Conservation (phyloP, 83 land plant genomes). For the Picea abies region DNA sequence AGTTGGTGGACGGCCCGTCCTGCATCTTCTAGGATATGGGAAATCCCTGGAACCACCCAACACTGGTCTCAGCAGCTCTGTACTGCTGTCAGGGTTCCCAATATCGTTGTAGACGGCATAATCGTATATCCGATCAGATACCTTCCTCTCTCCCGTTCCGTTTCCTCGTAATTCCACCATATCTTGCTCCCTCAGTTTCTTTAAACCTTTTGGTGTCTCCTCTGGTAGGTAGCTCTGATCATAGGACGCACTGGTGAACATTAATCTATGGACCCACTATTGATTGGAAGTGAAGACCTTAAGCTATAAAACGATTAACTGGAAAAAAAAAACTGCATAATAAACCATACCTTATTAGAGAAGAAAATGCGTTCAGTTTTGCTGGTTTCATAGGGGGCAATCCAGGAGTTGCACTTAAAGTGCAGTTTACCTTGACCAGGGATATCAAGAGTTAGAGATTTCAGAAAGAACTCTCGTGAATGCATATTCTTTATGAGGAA, state of each 20-base stretch:
- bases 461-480: too few relatives aligned
- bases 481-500: slow-evolving; percentile 22
- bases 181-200: slow-evolving; percentile 21
- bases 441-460: too few relatives aligned
- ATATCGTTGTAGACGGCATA: slow-evolving; percentile 24
- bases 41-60: slow-evolving; percentile 17
- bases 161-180: slow-evolving; percentile 14
- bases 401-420: slow-evolving; percentile 7
- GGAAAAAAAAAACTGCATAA: not conserved
- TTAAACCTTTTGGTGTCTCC: slow-evolving; percentile 17
- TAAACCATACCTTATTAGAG: not conserved
- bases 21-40: too few relatives aligned
- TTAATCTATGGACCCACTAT: too few relatives aligned
- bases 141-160: slow-evolving; percentile 25
- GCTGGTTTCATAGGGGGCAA: not conserved
- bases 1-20: too few relatives aligned
- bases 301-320: not conserved
- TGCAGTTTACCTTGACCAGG: not conserved
- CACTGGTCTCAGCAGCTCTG: too few relatives aligned
- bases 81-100: slow-evolving; percentile 11
- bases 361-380: not conserved
- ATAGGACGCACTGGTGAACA: not conserved
- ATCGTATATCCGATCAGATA: slow-evolving; percentile 24
- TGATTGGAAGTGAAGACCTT: not conserved
- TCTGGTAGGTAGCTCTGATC: not conserved